A percentile compares a stretch with the other conserved stretches of the same genome.
These are phyloP conservation scores for Pestalotiopsis sp. DNA, from an alignment of 2,329 filamentous ascomycete species.

Conservation along the genomic window DNA sequence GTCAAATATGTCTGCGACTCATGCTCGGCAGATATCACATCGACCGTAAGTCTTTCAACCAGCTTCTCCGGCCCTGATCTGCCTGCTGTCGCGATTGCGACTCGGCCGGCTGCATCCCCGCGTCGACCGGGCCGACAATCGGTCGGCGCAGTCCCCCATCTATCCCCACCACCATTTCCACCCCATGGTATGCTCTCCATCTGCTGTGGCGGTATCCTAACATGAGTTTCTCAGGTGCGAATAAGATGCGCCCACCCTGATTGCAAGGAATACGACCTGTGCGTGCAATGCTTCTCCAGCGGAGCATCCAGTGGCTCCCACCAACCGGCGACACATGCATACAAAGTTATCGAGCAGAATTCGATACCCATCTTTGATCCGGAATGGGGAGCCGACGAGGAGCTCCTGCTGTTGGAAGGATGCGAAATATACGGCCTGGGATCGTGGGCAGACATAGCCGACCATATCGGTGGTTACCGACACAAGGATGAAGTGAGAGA, in stretches of 20 bases:
- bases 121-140: slow-evolving; percentile 4
- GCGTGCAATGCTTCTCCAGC: slow-evolving; percentile 89
- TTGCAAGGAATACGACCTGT: slow-evolving; percentile 95
- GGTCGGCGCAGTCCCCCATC: not conserved
- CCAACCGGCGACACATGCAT: slow-evolving; percentile 84
- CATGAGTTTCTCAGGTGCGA: slow-evolving; percentile 69
- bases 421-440: slow-evolving; percentile 95
- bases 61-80: slow-evolving; percentile 13
- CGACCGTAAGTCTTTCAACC: slow-evolving; percentile 70
- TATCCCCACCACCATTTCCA: slow-evolving; percentile 1
- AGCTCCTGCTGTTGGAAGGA: slow-evolving; percentile 89
- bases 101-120: slow-evolving; percentile 11
- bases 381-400: slow-evolving; percentile 97
- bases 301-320: slow-evolving; percentile 82
- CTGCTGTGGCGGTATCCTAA: slow-evolving; percentile 2
- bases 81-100: slow-evolving; percentile 3
- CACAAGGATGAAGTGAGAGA: slow-evolving; percentile 94
- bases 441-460: slow-evolving; percentile 96
- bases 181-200: not conserved
- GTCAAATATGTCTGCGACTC: slow-evolving; percentile 98
- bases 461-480: slow-evolving; percentile 95
- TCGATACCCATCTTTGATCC: slow-evolving; percentile 94
- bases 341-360: slow-evolving; percentile 95
- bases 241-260: slow-evolving; percentile 84
- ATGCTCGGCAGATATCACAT: slow-evolving; percentile 95